These are phyloP conservation scores for Fusarium nodosum DNA, from an alignment of 2,329 filamentous ascomycete species.

Conservation along the genomic window DNA sequence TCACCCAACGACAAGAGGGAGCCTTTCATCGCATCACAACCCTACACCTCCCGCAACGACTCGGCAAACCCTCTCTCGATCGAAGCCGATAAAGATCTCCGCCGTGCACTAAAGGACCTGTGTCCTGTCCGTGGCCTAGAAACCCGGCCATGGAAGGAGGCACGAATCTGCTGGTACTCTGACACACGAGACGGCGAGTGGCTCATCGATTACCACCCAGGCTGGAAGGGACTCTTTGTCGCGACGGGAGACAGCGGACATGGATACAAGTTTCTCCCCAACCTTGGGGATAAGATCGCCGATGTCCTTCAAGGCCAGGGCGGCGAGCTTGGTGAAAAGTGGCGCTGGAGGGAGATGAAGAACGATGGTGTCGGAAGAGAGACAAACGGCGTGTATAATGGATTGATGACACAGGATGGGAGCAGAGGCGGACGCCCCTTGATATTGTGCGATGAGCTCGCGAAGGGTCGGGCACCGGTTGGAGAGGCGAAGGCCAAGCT, in stretches of 20 bases:
- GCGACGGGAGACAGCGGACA: constrained; percentile 75
- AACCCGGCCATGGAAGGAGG: constrained; percentile 71
- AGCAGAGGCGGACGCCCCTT: constrained; percentile 64
- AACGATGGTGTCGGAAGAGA: constrained; percentile 53
- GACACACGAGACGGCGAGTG: constrained; percentile 80
- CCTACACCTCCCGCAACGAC: constrained; percentile 56
- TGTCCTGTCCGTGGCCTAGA: constrained; percentile 69
- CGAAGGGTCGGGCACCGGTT: constrained; percentile 45
- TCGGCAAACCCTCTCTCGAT: constrained; percentile 64
- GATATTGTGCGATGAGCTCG: constrained; percentile 61
- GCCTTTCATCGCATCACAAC: constrained; percentile 55
- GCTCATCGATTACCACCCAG: constrained; percentile 77
- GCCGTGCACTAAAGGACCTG: constrained; percentile 71
- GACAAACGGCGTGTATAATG: constrained; percentile 55
- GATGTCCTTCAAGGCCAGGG: constrained; percentile 65
- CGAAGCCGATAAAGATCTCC: constrained; percentile 73
- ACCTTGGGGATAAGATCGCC: constrained; percentile 72
- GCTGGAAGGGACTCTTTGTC: constrained; percentile 69
- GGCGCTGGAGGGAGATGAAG: constrained; percentile 73
- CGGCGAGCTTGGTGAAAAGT: constrained; percentile 67
- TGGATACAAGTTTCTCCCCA: constrained; percentile 77
- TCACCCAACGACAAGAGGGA: constrained; percentile 47
- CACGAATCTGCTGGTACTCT: constrained; percentile 80
- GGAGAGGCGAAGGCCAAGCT: constrained; percentile 45
- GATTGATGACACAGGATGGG: constrained; percentile 66